Base-by-base conservation (phyloP, 768 basidiomycete species). In the Mycena galericulata region DNA sequence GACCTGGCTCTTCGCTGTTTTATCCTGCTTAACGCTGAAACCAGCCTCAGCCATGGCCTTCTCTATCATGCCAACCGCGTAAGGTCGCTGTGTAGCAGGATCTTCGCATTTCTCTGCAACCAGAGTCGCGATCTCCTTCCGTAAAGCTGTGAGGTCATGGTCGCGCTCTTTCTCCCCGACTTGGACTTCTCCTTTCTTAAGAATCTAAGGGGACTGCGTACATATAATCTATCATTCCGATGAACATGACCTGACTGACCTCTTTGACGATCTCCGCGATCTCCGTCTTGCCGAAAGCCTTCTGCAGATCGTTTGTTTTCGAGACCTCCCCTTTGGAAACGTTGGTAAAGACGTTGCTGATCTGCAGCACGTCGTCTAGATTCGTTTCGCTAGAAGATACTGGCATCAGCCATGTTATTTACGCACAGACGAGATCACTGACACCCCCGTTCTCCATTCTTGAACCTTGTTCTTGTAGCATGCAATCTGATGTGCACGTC, bases 391-490 rank as follows among this genome's bases (percentile, higher is more conserved):
- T 96, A 74, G 9, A 34, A 54, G 38, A 17, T 47, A 46, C 30
- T 36, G 24, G n/a, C n/a, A 68, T 47, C 60, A 57, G 32, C 26
- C 12, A 47, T 36, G 32, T 11, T 34, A 32, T 29, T 38, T 38
- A 49, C 43, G 27, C 27, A 62, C 38, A n/a, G 49, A 32, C 36
- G 10, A 8, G 29, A 62, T 22, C 30, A 83, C 91, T 77, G 79
- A 95, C 91, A 97, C 93, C 68, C 96, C 96, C 65, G 88, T 95
- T 65, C 98, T 85, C 89, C 92, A 99, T 78, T 98, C 97, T 73
- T 97, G 95, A 29, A 99, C 98, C 81, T 98, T 98, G 81, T 99
- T 99, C 85, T 98, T 97, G 85, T 99, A 99, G 80, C 96, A 98
- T 40, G 98, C 97, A 74, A 99, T 93, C 97, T 92, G 70, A 4